phyloP scores from a whole-genome alignment of 495 filamentous ascomycete genomes.

The Aspergillus sclerotiicarbonarius region DNA sequence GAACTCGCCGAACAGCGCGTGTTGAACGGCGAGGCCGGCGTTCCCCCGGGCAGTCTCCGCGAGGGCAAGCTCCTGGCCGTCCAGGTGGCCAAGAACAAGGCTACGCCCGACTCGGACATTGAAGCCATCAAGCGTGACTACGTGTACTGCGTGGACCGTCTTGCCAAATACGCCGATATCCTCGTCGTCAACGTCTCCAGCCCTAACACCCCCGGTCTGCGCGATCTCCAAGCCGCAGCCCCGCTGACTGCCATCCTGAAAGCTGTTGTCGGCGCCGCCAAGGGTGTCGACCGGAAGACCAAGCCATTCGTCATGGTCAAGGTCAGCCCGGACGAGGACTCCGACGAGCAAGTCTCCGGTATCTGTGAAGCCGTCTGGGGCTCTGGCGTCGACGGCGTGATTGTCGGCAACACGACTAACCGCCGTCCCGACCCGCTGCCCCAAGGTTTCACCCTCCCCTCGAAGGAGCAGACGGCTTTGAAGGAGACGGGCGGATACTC shows the following conservation, averaged over 20 bases:
- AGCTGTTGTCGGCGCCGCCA: conserved; percentile 78
- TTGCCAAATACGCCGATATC: conserved; percentile 87
- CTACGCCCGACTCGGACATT: conserved; percentile 78
- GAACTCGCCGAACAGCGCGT: conserved; percentile 66
- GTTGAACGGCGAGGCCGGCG: conserved; percentile 64
- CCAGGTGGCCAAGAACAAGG: conserved; percentile 98
- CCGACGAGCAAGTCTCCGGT: conserved; percentile 73
- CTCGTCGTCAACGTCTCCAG: conserved; percentile 95
- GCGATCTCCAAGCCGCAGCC: conserved; percentile 75
- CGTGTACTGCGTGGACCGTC: conserved; percentile 74
- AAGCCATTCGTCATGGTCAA: conserved; percentile 94
- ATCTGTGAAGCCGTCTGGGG: conserved; percentile 84
- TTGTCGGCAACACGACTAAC: conserved; percentile 98
- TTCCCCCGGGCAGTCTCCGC: conserved; percentile 69
- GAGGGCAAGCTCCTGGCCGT: conserved; percentile 77
- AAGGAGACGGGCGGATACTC: conserved; percentile 85
- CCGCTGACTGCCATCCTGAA: conserved; percentile 76
- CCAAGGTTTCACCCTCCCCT: conserved; percentile 57
- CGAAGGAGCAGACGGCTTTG: conserved; percentile 63
- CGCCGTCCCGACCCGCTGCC: conserved; percentile 67
- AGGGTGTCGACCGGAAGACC: conserved; percentile 59
- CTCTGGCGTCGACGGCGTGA: conserved; percentile 86
- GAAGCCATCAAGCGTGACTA: conserved; percentile 83
- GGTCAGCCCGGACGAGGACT: conserved; percentile 91
- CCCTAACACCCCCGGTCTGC: conserved; percentile 89